Evolutionary conservation across 495 filamentous ascomycete genomes (phyloP).

Genomic region (Neurospora cerealis): DNA sequence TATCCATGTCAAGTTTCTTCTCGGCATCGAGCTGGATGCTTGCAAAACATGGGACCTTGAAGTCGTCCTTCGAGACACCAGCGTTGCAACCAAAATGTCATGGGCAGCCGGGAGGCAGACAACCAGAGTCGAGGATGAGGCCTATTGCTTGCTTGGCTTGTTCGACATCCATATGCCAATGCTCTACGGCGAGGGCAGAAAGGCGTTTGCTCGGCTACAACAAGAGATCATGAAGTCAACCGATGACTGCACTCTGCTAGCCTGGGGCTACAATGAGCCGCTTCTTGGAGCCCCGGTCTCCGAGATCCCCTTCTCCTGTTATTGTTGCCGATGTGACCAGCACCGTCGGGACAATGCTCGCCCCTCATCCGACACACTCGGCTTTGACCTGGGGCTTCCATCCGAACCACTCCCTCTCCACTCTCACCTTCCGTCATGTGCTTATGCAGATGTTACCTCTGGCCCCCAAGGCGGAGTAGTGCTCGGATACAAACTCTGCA

Average conservation of each 20-base stretch:
- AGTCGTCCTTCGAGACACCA: not conserved
- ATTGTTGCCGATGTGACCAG: not conserved
- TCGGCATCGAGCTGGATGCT: slow-evolving; percentile 7
- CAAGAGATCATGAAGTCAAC: slow-evolving; percentile 20
- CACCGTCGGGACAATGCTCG: not conserved
- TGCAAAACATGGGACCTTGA: slow-evolving; percentile 1
- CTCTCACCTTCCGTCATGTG: not conserved
- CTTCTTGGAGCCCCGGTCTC: not conserved
- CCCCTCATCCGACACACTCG: not conserved
- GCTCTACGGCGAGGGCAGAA: slow-evolving; percentile 26
- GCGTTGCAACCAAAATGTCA: slow-evolving; percentile 26
- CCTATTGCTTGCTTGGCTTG: slow-evolving; percentile 28
- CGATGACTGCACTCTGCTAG: slow-evolving; percentile 15
- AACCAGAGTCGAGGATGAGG: slow-evolving; percentile 20
- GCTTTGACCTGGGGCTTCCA: not conserved
- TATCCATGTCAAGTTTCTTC: not conserved
- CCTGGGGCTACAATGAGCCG: not conserved
- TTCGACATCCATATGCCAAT: slow-evolving; percentile 30
- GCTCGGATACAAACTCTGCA: not conserved
- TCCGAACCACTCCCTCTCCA: not conserved
- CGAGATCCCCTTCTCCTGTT: not conserved
- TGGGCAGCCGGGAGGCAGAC: slow-evolving; percentile 26
- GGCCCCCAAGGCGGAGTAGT: not conserved
- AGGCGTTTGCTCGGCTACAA: slow-evolving; percentile 25
- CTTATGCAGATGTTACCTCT: not conserved